A percentile compares a stretch with the other conserved stretches of the same genome.
These are phyloP conservation scores for Elsinoe arachidis DNA, from an alignment of 2,329 filamentous ascomycete species.

Conservation along the genomic window DNA sequence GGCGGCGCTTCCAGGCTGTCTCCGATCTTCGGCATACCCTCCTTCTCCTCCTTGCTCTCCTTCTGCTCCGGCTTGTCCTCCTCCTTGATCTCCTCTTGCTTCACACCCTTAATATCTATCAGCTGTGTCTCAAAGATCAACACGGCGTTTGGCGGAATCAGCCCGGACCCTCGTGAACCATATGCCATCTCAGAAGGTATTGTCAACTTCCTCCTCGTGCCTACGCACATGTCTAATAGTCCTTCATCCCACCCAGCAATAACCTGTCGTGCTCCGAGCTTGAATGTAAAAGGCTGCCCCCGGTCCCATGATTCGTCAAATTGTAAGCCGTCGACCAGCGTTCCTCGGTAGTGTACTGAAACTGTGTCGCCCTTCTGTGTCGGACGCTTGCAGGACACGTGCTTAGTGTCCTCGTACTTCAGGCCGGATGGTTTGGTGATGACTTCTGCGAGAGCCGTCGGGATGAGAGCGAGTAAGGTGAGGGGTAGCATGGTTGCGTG, in stretches of 20 bases:
- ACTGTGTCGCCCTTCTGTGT: slow-evolving; percentile 39
- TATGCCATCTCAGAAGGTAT: slow-evolving; percentile 85
- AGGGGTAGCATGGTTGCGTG: not conserved
- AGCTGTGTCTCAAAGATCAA: slow-evolving; percentile 90
- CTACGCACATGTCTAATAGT: slow-evolving; percentile 86
- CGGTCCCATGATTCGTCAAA: slow-evolving; percentile 83
- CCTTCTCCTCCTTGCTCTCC: not conserved
- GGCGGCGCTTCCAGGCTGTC: slow-evolving; percentile 15
- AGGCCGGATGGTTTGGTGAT: slow-evolving; percentile 18
- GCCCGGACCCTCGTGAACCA: slow-evolving; percentile 61
- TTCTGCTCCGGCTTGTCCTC: not conserved
- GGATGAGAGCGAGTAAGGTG: not conserved
- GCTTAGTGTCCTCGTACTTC: slow-evolving; percentile 35
- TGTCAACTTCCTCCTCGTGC: slow-evolving; percentile 79
- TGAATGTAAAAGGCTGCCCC: slow-evolving; percentile 66
- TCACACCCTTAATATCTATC: slow-evolving; percentile 68
- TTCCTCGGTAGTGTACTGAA: slow-evolving; percentile 43
- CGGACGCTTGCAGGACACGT: slow-evolving; percentile 36
- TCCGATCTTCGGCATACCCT: not conserved
- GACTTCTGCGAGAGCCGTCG: not conserved
- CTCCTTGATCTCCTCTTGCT: not conserved
- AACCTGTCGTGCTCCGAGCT: slow-evolving; percentile 69
- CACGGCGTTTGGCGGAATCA: slow-evolving; percentile 70
- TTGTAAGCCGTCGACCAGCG: slow-evolving; percentile 55
- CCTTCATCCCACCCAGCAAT: slow-evolving; percentile 95